A percentile compares a stretch with the other conserved stretches of the same genome.
phyloP scores from a whole-genome alignment of 345 rosid genomes.

The Streptanthus diversifolius region DNA sequence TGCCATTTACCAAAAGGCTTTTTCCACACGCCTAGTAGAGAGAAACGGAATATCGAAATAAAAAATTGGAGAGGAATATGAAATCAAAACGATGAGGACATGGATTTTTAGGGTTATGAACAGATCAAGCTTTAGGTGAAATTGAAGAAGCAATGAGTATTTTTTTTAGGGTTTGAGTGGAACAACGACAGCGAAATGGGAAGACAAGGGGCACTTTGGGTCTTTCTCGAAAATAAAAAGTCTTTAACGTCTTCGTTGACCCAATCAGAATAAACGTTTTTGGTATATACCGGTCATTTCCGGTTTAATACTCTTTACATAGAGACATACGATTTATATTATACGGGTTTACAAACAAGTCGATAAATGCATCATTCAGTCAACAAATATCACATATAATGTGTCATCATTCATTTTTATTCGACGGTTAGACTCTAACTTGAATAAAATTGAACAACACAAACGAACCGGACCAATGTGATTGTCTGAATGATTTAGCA shows the following conservation, averaged over 20 bases:
- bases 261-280: background rate
- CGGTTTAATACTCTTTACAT: too few species aligned
- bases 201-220: slow-evolving; percentile 3
- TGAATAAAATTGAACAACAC: too few species aligned
- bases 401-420: too few species aligned
- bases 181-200: slow-evolving; percentile 26
- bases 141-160: background rate
- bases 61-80: background rate
- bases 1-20: slow-evolving; percentile 19
- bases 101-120: slow-evolving; percentile 3
- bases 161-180: slow-evolving; percentile 31
- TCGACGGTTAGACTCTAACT: too few species aligned
- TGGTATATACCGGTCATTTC: background rate
- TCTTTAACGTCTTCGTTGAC: slow-evolving; percentile 24
- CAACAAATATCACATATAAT: too few species aligned
- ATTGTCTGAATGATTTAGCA: too few species aligned
- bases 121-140: slow-evolving; percentile 6
- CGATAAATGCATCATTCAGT: too few species aligned
- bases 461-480: too few species aligned
- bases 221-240: background rate
- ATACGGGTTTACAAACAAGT: too few species aligned
- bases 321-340: too few species aligned
- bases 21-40: background rate
- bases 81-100: slow-evolving; percentile 18
- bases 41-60: background rate